Percentiles rank a stretch among this genome's conserved stretches.
phyloP scores from a whole-genome alignment of 495 filamentous ascomycete genomes.

The Astrothelium subdiscretum region DNA sequence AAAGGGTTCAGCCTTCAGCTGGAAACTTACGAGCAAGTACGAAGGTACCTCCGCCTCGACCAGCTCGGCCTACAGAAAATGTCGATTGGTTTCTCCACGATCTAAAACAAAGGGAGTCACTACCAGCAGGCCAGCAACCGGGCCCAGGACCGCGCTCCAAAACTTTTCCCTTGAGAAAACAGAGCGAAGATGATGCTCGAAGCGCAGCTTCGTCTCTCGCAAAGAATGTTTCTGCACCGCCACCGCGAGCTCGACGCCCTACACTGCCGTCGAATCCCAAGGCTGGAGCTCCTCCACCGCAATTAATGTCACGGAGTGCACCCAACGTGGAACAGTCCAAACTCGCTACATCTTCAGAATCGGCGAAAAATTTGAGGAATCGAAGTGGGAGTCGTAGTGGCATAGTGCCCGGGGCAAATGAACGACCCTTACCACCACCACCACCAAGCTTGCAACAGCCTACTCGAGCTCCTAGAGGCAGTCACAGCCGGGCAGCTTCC shows the following conservation, averaged over 20 bases:
- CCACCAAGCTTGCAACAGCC: neutral
- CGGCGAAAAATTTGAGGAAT: neutral
- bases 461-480: neutral
- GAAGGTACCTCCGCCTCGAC: slow-evolving; percentile 11
- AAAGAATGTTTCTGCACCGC: slow-evolving; percentile 13
- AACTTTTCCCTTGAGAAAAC: slow-evolving; percentile 20
- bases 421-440: neutral
- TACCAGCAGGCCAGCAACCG: neutral
- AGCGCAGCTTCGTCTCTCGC: slow-evolving; percentile 4
- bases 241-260: slow-evolving; percentile 6
- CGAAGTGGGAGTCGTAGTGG: neutral
- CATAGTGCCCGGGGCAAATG: neutral
- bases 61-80: slow-evolving; percentile 15
- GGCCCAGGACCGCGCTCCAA: slow-evolving; percentile 14
- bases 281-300: neutral
- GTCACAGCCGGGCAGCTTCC: neutral
- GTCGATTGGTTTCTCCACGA: slow-evolving; percentile 23
- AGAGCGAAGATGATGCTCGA: slow-evolving; percentile 12
- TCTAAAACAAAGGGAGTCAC: slow-evolving; percentile 15
- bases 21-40: slow-evolving; percentile 2
- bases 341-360: neutral
- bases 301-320: neutral
- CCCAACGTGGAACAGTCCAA: neutral
- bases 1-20: neutral
- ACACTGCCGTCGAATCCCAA: slow-evolving; percentile 6